Evolutionary conservation across 345 rosid genomes (phyloP), one percentile per base, ranked within the genome.

Genomic region (Cardiospermum halicacabum): DNA sequence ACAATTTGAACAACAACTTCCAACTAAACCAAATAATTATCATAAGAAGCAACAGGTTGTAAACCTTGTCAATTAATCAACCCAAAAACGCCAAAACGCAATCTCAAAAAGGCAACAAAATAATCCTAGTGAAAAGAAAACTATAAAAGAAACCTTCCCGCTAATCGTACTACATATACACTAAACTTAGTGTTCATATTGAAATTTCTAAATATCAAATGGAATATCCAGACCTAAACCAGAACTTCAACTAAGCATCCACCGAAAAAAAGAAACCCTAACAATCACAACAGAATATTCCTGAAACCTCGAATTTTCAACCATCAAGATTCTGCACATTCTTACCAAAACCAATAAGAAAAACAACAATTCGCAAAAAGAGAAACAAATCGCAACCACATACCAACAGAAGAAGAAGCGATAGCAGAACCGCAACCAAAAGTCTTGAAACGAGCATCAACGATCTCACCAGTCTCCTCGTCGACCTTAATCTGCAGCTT

Each of bases 381-480:
- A 3, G 3, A 28, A 59, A 21, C 5, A 42, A 11, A 34, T 11
- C 3, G 19, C 10, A 62, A 51, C n/a, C 27, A 69, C 86, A 11
- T 61, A 92, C 98, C 98, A 1, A 92, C 97, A 31, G 98, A 92
- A 11, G 98, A 92, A 1, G 98, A 94, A 0, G 99, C 99, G 62
- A 95, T 91, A 5, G 99, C 98, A 0, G 99, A 95, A 0, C 99
- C 99, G 60, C 98, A 95, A 12, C 99, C 99, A 61, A 95, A 95
- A 59, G 99, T 95, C 87, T 95, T 95, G 68, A 95, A 95, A 24
- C 99, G 70, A 60, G 99, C 98, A 68, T 95, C 98, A 3, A 77
- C 66, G 70, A 95, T 95, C 74, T 89, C 76, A 4, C 96, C 97
- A 13, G 89, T 84, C 65, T 79, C 71, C 53, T 95, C 94, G 66